Evolutionary conservation across 192 early-diverging fungal species (phyloP).

Genomic region (Backusella liffmaniae): DNA sequence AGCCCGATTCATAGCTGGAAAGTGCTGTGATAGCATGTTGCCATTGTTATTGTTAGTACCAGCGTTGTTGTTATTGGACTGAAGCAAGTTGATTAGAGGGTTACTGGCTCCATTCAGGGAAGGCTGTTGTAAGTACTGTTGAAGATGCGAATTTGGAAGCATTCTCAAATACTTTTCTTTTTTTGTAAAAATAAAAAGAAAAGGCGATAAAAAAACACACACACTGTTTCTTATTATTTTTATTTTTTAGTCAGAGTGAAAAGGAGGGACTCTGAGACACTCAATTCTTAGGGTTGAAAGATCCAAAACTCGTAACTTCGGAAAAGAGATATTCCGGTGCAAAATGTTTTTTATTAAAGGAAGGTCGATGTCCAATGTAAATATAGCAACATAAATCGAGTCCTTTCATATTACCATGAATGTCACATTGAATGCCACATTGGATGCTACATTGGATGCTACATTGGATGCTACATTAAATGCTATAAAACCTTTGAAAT

Average conservation of each 20-base stretch:
- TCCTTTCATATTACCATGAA: no score
- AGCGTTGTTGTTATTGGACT: conserved; percentile 13
- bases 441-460: no score
- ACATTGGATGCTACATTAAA: no score
- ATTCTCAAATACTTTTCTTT: neutral
- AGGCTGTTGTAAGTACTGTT: conserved; percentile 46
- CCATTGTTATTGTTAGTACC: neutral
- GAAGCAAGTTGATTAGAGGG: conserved; percentile 21
- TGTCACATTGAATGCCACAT: no score
- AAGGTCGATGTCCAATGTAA: no score
- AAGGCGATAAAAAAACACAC: neutral
- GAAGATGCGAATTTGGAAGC: conserved; percentile 41
- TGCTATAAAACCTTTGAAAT: no score
- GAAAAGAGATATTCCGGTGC: neutral
- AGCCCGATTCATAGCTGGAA: conserved; percentile 21
- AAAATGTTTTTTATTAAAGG: no score
- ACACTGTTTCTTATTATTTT: neutral
- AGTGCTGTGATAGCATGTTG: conserved; percentile 30
- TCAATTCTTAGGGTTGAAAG: neutral
- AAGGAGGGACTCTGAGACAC: neutral
- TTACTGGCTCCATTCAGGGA: conserved; percentile 11
- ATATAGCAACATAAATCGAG: no score
- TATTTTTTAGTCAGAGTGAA: neutral
- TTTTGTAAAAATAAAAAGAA: neutral
- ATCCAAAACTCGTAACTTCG: neutral